Evolutionary conservation across 768 basidiomycete genomes (phyloP).

Genomic region (Brasilioporus rufonigricans): DNA sequence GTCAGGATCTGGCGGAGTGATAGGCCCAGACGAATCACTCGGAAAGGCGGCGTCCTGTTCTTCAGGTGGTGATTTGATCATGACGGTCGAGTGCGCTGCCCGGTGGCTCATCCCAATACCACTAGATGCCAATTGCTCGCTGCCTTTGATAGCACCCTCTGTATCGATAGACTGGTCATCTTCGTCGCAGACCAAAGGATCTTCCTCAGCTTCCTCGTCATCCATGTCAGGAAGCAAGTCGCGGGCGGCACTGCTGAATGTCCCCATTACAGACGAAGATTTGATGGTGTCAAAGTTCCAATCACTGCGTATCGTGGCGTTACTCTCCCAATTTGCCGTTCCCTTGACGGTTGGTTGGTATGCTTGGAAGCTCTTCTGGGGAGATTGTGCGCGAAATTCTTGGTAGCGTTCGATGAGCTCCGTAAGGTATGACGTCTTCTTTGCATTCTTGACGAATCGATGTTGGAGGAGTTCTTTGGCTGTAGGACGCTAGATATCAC

Average conservation of each 20-base stretch:
- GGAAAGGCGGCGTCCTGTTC: slow-evolving; percentile 44
- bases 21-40: slow-evolving; percentile 42
- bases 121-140: slow-evolving; percentile 42
- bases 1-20: slow-evolving; percentile 28
- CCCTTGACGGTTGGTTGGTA: slow-evolving; percentile 59
- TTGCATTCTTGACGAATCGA: slow-evolving; percentile 83
- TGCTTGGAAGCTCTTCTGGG: slow-evolving; percentile 52
- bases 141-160: slow-evolving; percentile 61
- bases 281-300: slow-evolving; percentile 95
- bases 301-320: slow-evolving; percentile 80
- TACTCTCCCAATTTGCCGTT: slow-evolving; percentile 64
- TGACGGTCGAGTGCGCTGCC: slow-evolving; percentile 68
- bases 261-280: slow-evolving; percentile 70
- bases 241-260: slow-evolving; percentile 68
- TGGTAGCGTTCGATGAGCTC: slow-evolving; percentile 89
- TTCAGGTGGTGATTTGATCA: slow-evolving; percentile 49
- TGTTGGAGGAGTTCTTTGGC: slow-evolving; percentile 94
- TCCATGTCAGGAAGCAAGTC: slow-evolving; percentile 65
- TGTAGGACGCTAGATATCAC: slow-evolving; percentile 68
- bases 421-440: slow-evolving; percentile 77
- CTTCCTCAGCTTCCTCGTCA: slow-evolving; percentile 48
- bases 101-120: slow-evolving; percentile 50
- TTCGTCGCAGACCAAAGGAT: slow-evolving; percentile 37
- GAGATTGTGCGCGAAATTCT: slow-evolving; percentile 65
- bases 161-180: slow-evolving; percentile 60